phyloP scores from a whole-genome alignment of 805 yeast genomes.

The Candida yuanshanica region DNA sequence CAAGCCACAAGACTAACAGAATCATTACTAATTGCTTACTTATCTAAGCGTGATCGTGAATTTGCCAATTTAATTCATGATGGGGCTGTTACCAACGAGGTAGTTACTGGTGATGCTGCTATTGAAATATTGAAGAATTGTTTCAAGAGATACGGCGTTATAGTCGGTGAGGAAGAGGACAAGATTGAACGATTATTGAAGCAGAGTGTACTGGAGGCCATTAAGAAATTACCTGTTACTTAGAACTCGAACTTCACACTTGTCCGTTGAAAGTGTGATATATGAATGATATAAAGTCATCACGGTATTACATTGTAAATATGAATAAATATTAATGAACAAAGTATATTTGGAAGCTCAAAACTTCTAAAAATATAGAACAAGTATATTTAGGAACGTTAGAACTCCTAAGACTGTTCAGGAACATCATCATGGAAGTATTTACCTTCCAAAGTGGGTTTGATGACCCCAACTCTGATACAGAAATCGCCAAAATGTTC shows the following conservation, averaged over 20 bases:
- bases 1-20: conserved; percentile 41
- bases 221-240: background rate
- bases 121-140: conserved; percentile 34
- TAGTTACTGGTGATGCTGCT: conserved; percentile 36
- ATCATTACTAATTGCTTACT: conserved; percentile 36
- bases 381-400: background rate
- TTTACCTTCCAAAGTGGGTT: conserved; percentile 85
- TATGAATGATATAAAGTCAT: too few relatives aligned
- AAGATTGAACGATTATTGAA: background rate
- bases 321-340: too few relatives aligned
- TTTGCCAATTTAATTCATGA: conserved; percentile 48
- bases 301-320: too few relatives aligned
- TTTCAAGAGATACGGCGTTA: conserved; percentile 48
- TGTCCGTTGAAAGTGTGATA: too few relatives aligned
- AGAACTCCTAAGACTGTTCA: conserved; percentile 31
- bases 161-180: conserved; percentile 35
- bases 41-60: conserved; percentile 44
- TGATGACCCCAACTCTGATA: conserved; percentile 80
- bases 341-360: too few relatives aligned
- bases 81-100: conserved; percentile 35
- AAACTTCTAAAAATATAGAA: background rate
- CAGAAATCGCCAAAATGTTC: conserved; percentile 96
- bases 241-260: too few relatives aligned
- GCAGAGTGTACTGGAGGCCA: background rate
- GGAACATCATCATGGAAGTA: conserved; percentile 92